Evolutionary conservation across 1,139 yeast species (phyloP).

Genomic region (Saccharomyces uvarum): DNA sequence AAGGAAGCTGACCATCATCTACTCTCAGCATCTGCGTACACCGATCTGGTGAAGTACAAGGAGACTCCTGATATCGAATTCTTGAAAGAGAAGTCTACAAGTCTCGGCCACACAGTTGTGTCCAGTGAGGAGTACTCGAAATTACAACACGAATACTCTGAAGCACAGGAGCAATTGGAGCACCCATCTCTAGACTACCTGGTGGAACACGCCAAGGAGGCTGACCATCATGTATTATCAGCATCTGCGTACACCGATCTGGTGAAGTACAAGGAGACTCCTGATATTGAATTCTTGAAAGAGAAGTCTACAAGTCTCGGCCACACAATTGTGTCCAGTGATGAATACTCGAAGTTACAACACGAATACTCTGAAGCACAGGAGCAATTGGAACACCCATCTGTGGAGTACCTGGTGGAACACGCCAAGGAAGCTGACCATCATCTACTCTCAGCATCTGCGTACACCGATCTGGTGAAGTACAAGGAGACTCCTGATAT

Average conservation of each 20-base stretch:
- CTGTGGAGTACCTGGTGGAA: conserved; percentile 9
- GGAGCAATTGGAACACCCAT: conserved; percentile 1
- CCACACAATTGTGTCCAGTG: background rate
- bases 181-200: conserved; percentile 8
- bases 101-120: conserved; percentile 2
- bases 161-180: background rate
- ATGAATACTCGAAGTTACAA: conserved; percentile 5
- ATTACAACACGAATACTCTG: conserved; percentile 10
- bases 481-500: conserved; percentile 20
- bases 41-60: conserved; percentile 16
- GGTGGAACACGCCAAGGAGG: conserved; percentile 6
- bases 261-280: conserved; percentile 19
- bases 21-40: background rate
- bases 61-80: conserved; percentile 19
- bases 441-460: too few species aligned
- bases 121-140: conserved; percentile 2
- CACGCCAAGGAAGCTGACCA: conserved; percentile 1
- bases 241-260: conserved; percentile 1
- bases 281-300: conserved; percentile 20
- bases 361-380: conserved; percentile 8
- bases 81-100: conserved; percentile 24
- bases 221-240: background rate
- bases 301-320: conserved; percentile 21
- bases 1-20: background rate
- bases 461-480: conserved; percentile 11